Evolutionary conservation across 2,329 filamentous ascomycete species (phyloP).

Genomic region (Sarocladiaceae sp.): DNA sequence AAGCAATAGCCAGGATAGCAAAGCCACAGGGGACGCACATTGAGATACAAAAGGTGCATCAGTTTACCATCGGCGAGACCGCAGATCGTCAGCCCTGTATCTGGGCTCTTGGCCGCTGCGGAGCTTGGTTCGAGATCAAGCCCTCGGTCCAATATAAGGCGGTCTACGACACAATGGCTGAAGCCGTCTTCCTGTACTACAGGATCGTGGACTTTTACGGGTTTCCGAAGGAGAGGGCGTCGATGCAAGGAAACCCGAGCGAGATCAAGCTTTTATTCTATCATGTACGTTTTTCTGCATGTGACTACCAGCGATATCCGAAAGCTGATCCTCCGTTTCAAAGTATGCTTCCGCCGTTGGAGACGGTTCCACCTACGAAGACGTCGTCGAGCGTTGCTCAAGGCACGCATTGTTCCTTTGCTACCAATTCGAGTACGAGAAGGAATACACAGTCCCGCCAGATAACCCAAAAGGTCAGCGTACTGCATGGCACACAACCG

Average conservation of each 20-base stretch:
- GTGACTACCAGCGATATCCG: neutral
- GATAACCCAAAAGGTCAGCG: slow-evolving; percentile 10
- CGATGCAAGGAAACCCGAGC: slow-evolving; percentile 23
- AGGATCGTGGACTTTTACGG: slow-evolving; percentile 51
- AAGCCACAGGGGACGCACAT: slow-evolving; percentile 27
- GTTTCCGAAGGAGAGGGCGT: slow-evolving; percentile 19
- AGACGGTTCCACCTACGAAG: slow-evolving; percentile 44
- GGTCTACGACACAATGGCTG: slow-evolving; percentile 53
- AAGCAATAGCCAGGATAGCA: neutral
- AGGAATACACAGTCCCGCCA: slow-evolving; percentile 22
- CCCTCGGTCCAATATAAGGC: slow-evolving; percentile 51
- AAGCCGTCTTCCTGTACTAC: slow-evolving; percentile 60
- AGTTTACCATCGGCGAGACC: slow-evolving; percentile 46
- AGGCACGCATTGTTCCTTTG: slow-evolving; percentile 47
- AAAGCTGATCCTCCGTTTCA: neutral
- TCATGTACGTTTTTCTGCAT: slow-evolving; percentile 20
- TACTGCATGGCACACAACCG: slow-evolving; percentile 33
- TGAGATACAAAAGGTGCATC: slow-evolving; percentile 43
- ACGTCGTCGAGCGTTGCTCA: slow-evolving; percentile 39
- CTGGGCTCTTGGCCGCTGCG: slow-evolving; percentile 54
- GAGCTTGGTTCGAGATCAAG: slow-evolving; percentile 63
- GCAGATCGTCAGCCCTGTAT: slow-evolving; percentile 48
- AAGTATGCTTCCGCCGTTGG: slow-evolving; percentile 47
- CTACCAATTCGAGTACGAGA: slow-evolving; percentile 40
- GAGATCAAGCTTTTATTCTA: slow-evolving; percentile 24